Evolutionary conservation across 148 eudicot species (phyloP), one percentile per base, ranked within the genome.

Genomic region (Cornus suecica): DNA sequence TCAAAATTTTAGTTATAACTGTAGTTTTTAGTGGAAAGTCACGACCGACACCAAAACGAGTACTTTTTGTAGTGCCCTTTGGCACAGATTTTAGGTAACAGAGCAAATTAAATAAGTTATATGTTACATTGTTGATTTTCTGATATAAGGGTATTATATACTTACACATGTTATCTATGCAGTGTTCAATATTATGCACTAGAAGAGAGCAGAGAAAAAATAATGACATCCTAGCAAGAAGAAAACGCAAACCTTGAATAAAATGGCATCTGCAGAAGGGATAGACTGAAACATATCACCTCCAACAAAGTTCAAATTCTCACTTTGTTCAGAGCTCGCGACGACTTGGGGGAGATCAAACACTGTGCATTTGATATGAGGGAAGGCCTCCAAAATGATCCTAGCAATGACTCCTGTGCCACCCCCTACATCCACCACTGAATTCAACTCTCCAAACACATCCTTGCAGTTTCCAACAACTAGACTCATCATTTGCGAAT

Each of bases 231-330:
- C 41, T 27, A 25, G 30, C 1, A 37, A n/a, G 29, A 25, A 45
- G 30, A 14, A 11, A 42, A 41, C 16, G 20, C 37, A 20, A 25
- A 45, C 73, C 73, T 70, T 70, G 23, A 51, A 51, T 9, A 70
- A 20, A 70, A 45, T 26, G 73, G 73, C 62, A 18, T 70, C 73
- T 10, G 61, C 73, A 8, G 73, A 27, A 15, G 73, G 73, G 73
- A 70, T 48, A 51, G 73, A 70, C 32, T 70, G 31, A 16, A 70
- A 70, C 34, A 70, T 45, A 20, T 70, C 25, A 24, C 73, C 73
- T 27, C 73, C 62, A 27, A 70, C 73, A 70, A 15, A 70, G 29
- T 9, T 70, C 61, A 70, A 48, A 34, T 70, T 70, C 34, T 26
- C n/a, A 45, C 24, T 51, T 34, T 70, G 61, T 2, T 34, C 61